phyloP scores from a whole-genome alignment of 2,329 filamentous ascomycete species.

The Fusarium tricinctum region DNA sequence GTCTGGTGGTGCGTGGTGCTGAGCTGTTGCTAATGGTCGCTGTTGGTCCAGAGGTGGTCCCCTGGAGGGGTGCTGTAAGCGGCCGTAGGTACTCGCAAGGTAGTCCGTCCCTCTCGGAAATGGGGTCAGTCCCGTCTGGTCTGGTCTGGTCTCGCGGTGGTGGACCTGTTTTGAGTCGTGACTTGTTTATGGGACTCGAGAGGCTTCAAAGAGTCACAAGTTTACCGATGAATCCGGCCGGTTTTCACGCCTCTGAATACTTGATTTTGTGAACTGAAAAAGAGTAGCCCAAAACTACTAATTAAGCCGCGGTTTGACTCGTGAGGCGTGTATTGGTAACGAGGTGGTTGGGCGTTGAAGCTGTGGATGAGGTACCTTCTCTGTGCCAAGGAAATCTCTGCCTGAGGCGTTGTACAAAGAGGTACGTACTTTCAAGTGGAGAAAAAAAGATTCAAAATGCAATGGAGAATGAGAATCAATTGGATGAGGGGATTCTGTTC shows the following conservation, averaged over 20 bases:
- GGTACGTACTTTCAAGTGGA: slow-evolving; percentile 33
- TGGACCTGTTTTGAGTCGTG: slow-evolving; percentile 37
- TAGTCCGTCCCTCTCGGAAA: slow-evolving; percentile 36
- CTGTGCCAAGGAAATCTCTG: slow-evolving; percentile 32
- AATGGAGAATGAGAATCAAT: slow-evolving; percentile 18
- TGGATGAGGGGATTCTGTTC: slow-evolving; percentile 21
- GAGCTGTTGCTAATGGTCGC: slow-evolving; percentile 39
- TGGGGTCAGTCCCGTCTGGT: slow-evolving; percentile 17
- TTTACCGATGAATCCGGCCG: slow-evolving; percentile 33
- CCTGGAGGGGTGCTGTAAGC: slow-evolving; percentile 42
- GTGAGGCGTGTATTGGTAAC: slow-evolving; percentile 38
- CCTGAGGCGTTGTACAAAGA: slow-evolving; percentile 28
- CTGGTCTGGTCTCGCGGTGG: slow-evolving; percentile 25
- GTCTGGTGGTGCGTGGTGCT: slow-evolving; percentile 45
- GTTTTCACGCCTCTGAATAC: slow-evolving; percentile 13
- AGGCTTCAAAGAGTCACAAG: slow-evolving; percentile 40
- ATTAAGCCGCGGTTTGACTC: slow-evolving; percentile 41
- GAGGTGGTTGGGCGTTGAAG: slow-evolving; percentile 43
- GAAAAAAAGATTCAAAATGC: slow-evolving; percentile 11
- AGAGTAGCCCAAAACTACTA: slow-evolving; percentile 23
- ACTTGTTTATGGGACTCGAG: slow-evolving; percentile 38
- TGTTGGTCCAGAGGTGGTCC: slow-evolving; percentile 45
- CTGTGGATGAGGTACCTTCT: slow-evolving; percentile 24
- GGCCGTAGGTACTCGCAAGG: slow-evolving; percentile 29
- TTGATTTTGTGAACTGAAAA: slow-evolving; percentile 31